Conservation (phyloP, 2,329 filamentous ascomycete species). For the Trichoderma sp. region DNA sequence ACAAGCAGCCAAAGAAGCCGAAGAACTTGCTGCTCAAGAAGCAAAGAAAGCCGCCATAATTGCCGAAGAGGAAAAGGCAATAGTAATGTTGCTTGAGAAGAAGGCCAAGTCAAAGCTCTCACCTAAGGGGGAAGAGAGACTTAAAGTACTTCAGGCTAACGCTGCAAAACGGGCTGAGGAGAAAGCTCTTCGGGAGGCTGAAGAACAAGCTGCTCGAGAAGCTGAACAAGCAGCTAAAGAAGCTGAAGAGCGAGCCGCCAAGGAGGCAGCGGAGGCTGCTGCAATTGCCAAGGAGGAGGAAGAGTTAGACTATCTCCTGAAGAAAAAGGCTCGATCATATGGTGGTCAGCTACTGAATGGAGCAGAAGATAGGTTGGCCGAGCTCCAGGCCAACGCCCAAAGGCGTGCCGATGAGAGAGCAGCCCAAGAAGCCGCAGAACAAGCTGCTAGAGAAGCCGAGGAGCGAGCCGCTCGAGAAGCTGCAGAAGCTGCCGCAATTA, state of each 20-base stretch:
- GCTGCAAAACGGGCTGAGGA: slow-evolving; percentile 9
- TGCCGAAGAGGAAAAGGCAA: slow-evolving; percentile 37
- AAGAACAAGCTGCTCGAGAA: slow-evolving; percentile 24
- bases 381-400: slow-evolving; percentile 19
- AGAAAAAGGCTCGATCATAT: slow-evolving; percentile 32
- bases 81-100: slow-evolving; percentile 44
- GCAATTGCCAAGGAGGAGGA: slow-evolving; percentile 20
- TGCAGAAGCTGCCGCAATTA: not conserved
- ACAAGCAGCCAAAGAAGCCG: slow-evolving; percentile 19
- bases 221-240: slow-evolving; percentile 26
- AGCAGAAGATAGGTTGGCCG: slow-evolving; percentile 31
- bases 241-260: slow-evolving; percentile 21
- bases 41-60: slow-evolving; percentile 20
- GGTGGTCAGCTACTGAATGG: slow-evolving; percentile 29
- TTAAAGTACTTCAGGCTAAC: not conserved
- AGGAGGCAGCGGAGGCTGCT: slow-evolving; percentile 22
- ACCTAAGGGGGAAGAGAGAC: not conserved
- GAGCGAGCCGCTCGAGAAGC: not conserved
- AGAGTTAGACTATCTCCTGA: slow-evolving; percentile 32
- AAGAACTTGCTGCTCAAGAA: slow-evolving; percentile 2
- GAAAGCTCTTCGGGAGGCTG: slow-evolving; percentile 27
- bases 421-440: slow-evolving; percentile 25
- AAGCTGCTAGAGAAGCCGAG: slow-evolving; percentile 18
- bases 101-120: slow-evolving; percentile 39
- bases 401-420: slow-evolving; percentile 23